Percentiles rank a stretch among this genome's conserved stretches.
Conservation (phyloP, 495 filamentous ascomycete genomes). For the Melanomma pulvis-pyrius region DNA sequence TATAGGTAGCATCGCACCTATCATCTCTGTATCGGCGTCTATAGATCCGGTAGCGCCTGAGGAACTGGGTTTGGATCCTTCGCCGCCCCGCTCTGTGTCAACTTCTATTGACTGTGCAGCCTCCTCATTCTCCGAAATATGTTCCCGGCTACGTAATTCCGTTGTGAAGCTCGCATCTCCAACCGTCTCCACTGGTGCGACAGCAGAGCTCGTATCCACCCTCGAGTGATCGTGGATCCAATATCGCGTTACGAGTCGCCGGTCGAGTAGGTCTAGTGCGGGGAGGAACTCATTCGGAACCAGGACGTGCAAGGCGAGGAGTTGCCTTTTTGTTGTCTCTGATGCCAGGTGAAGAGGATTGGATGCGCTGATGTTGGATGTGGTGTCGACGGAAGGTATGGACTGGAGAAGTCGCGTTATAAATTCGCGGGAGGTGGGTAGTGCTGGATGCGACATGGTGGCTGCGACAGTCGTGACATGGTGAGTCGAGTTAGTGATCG, state of each 20-base stretch:
- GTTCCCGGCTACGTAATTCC: background rate
- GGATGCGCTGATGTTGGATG: background rate
- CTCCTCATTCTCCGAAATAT: background rate
- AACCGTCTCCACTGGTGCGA: background rate
- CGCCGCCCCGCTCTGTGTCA: background rate
- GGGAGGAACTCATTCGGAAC: slow-evolving; percentile 67
- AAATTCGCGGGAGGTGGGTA: slow-evolving; percentile 32
- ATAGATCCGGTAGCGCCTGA: background rate
- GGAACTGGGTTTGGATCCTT: background rate
- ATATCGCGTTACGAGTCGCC: slow-evolving; percentile 62
- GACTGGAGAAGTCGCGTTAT: slow-evolving; percentile 34
- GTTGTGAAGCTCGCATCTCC: background rate
- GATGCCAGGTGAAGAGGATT: slow-evolving; percentile 29
- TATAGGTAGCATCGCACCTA: background rate
- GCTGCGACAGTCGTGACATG: slow-evolving; percentile 13
- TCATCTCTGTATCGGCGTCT: background rate
- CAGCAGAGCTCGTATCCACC: background rate
- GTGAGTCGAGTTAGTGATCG: slow-evolving; percentile 1
- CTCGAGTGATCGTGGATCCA: slow-evolving; percentile 10
- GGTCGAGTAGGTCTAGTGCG: slow-evolving; percentile 80
- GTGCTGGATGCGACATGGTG: slow-evolving; percentile 24
- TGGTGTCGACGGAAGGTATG: slow-evolving; percentile 3
- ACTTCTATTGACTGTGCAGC: background rate
- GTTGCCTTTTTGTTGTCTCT: slow-evolving; percentile 38
- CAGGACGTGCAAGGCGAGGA: slow-evolving; percentile 66